Conservation (phyloP, 345 rosid genomes). For the Erodium maritimum region DNA sequence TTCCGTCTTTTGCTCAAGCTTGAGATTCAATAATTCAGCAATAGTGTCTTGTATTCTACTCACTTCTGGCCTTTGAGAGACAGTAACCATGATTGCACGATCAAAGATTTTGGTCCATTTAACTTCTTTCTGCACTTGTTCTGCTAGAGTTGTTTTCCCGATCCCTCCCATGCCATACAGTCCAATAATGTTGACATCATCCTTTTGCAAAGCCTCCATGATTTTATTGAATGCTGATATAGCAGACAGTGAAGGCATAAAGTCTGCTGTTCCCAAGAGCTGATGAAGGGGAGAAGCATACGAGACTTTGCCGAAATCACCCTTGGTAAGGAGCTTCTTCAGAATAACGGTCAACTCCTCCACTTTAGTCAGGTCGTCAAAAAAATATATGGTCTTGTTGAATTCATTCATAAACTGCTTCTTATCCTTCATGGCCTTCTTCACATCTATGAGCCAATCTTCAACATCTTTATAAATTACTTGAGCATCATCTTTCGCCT, state of each 20-base stretch:
- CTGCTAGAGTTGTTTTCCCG: not conserved
- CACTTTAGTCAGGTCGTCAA: not conserved
- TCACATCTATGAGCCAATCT: not conserved
- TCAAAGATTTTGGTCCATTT: not conserved
- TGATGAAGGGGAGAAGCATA: not conserved
- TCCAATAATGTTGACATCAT: not conserved
- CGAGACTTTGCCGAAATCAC: not conserved
- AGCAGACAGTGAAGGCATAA: not conserved
- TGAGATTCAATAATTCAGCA: not conserved
- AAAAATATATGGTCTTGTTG: too few relatives aligned
- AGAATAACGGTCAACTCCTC: not conserved
- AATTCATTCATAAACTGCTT: not conserved
- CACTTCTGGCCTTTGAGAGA: not conserved
- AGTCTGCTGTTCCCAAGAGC: not conserved
- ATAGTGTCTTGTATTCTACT: not conserved
- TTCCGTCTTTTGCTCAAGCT: not conserved
- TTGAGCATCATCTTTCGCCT: not conserved
- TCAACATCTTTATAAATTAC: not conserved
- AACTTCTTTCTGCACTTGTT: not conserved
- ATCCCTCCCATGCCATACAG: not conserved
- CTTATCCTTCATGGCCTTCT: not conserved
- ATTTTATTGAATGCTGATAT: not conserved
- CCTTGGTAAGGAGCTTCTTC: not conserved
- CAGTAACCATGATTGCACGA: not conserved
- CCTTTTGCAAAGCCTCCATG: not conserved